These are phyloP conservation scores for Lobosporangium transversale DNA, from an alignment of 192 early-diverging fungal genomes.

Conservation along the genomic window DNA sequence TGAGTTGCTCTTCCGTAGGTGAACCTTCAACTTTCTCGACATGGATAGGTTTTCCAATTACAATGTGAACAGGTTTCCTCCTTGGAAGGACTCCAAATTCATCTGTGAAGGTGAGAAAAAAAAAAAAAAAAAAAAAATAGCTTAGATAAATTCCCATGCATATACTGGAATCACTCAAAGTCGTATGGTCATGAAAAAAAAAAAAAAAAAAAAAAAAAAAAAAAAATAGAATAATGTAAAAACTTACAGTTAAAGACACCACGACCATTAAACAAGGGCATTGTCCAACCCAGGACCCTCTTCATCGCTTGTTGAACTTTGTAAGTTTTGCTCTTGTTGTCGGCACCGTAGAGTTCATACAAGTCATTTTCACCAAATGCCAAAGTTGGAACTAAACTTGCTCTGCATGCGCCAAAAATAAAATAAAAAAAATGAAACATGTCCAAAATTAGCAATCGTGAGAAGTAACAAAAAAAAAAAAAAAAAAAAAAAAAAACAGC, in stretches of 20 bases:
- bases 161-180: neutral
- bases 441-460: no score
- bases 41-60: conserved; percentile 74
- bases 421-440: neutral
- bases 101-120: conserved; percentile 48
- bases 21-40: conserved; percentile 58
- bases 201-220: conserved; percentile 7
- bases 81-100: conserved; percentile 63
- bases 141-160: neutral
- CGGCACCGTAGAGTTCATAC: conserved; percentile 81
- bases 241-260: conserved; percentile 88
- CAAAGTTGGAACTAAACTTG: conserved; percentile 87
- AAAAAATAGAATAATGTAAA: conserved; percentile 33
- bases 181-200: neutral
- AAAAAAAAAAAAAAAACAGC: no score
- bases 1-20: conserved; percentile 69
- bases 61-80: conserved; percentile 54
- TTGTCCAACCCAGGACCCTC: conserved; percentile 73
- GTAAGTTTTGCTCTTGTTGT: conserved; percentile 69
- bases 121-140: neutral
- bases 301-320: conserved; percentile 80
- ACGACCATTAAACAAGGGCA: conserved; percentile 85
- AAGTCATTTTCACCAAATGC: conserved; percentile 96
- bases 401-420: conserved; percentile 37
- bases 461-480: no score